Conservation (phyloP, 2,329 filamentous ascomycete genomes). For the Colletotrichum acutatum region DNA sequence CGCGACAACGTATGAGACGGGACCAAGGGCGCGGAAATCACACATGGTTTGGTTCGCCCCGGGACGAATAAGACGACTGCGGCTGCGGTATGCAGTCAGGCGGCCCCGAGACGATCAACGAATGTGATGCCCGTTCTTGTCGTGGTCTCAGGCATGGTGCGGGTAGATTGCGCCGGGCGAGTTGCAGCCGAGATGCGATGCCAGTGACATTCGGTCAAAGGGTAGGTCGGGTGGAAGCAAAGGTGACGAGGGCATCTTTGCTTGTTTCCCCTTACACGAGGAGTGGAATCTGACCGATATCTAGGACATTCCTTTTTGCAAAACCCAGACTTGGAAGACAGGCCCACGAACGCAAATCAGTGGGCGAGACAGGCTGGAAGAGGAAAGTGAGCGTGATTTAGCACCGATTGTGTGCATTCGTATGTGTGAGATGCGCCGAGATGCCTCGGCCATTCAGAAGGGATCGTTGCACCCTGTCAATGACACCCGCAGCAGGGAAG, state of each 20-base stretch:
- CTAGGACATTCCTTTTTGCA: conserved; percentile 13
- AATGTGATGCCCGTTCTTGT: conserved; percentile 20
- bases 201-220: background rate
- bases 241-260: conserved; percentile 1
- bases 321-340: too few relatives aligned
- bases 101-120: conserved; percentile 31
- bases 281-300: conserved; percentile 15
- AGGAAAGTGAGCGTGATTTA: conserved; percentile 12
- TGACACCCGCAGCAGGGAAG: background rate
- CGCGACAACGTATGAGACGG: conserved; percentile 11
- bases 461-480: background rate
- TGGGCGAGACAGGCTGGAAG: conserved; percentile 7
- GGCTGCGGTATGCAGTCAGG: conserved; percentile 32
- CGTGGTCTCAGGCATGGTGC: conserved; percentile 23
- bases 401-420: conserved; percentile 4
- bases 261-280: conserved; percentile 4
- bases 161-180: conserved; percentile 20
- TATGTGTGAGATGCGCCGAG: conserved; percentile 1
- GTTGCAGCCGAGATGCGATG: conserved; percentile 8
- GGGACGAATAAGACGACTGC: conserved; percentile 26
- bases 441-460: conserved; percentile 5
- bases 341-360: conserved; percentile 6
- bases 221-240: too few relatives aligned
- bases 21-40: conserved; percentile 12
- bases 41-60: background rate